Conservation (phyloP, 163 green algal species). For the Chloromonas sp. region DNA sequence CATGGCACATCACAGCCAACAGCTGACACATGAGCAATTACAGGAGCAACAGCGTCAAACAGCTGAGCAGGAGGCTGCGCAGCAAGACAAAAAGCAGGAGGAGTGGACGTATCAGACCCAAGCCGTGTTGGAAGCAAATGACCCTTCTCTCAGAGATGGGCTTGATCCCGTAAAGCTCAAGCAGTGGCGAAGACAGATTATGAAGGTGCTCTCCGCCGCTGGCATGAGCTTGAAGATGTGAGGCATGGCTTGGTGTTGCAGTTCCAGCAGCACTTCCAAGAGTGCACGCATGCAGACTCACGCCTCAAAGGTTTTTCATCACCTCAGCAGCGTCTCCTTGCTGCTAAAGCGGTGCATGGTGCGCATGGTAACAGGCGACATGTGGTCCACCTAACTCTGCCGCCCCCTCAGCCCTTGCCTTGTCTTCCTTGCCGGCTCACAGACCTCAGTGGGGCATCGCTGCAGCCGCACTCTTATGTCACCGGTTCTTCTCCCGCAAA, state of each 20-base stretch:
- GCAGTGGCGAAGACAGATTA: background rate
- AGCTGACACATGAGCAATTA: no score
- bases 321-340: background rate
- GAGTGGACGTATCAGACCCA: background rate
- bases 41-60: no score
- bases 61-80: no score
- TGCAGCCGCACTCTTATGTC: slow-evolving; percentile 52
- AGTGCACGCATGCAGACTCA: no score
- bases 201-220: background rate
- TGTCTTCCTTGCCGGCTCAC: slow-evolving; percentile 4
- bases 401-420: background rate
- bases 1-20: no score
- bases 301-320: background rate
- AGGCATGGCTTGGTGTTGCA: background rate
- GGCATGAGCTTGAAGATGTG: background rate
- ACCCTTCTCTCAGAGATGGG: background rate
- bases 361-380: background rate
- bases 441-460: slow-evolving; percentile 64
- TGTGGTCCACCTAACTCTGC: background rate
- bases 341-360: background rate
- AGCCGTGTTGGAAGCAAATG: background rate
- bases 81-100: background rate
- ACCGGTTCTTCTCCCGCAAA: slow-evolving; percentile 65
- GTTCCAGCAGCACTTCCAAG: background rate
- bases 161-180: background rate